phyloP scores from a whole-genome alignment of 352 stramenopile species.

The Phytophthora brassicae region DNA sequence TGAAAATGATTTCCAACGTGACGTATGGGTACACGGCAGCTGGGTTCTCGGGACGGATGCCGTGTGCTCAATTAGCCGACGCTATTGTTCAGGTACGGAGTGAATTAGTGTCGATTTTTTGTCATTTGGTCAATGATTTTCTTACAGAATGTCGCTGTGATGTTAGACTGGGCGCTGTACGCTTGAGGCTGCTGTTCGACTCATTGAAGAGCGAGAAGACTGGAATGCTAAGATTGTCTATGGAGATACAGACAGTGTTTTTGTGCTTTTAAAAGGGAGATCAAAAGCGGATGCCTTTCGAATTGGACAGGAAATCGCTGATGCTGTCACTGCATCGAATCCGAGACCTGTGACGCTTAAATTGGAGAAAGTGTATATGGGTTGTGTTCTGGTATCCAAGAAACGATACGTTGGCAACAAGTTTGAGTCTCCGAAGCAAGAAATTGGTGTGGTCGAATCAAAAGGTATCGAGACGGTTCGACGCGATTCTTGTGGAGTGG shows the following conservation, averaged over 20 bases:
- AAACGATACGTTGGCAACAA: conserved; percentile 93
- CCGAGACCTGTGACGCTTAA: conserved; percentile 86
- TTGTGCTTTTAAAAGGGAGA: conserved; percentile 95
- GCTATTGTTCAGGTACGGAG: conserved; percentile 97
- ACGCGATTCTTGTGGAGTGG: conserved; percentile 91
- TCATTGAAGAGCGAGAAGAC: conserved; percentile 84
- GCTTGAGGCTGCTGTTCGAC: conserved; percentile 92
- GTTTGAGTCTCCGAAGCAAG: conserved; percentile 67
- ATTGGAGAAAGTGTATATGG: conserved; percentile 93
- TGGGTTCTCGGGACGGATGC: conserved; percentile 97
- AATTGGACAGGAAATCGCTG: conserved; percentile 92
- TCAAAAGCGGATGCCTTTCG: conserved; percentile 93
- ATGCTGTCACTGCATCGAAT: conserved; percentile 82
- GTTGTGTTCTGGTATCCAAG: conserved; percentile 93
- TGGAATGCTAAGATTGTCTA: conserved; percentile 94
- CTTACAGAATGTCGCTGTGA: not conserved
- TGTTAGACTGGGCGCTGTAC: conserved; percentile 87
- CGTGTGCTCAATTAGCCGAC: conserved; percentile 96
- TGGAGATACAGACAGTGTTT: conserved; percentile 99
- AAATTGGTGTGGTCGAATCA: conserved; percentile 68
- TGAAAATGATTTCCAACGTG: conserved; percentile 99
- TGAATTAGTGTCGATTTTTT: too few species aligned
- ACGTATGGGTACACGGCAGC: conserved; percentile 99
- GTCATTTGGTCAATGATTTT: too few species aligned
- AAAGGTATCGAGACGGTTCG: conserved; percentile 95